Conservation (phyloP, 306 rosid species). For the Vigna reflexopilosa region DNA sequence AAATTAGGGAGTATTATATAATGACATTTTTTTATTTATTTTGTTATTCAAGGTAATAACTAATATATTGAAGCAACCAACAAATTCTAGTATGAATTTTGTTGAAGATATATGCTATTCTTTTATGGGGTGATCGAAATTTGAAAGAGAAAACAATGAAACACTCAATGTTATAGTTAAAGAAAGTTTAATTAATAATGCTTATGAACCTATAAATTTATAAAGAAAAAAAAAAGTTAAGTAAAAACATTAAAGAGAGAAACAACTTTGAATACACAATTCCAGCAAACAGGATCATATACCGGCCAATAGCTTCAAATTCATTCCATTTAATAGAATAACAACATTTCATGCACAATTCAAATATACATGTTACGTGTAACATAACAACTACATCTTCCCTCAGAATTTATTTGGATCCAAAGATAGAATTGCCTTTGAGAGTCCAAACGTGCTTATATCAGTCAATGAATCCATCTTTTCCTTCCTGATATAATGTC, state of each 20-base stretch:
- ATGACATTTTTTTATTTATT: too few relatives aligned
- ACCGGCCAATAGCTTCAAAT: neutral
- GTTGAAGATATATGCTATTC: neutral
- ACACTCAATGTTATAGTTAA: too few relatives aligned
- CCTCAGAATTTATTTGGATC: too few relatives aligned
- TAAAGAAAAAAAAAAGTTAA: too few relatives aligned
- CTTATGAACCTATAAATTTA: neutral
- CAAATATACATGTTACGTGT: neutral
- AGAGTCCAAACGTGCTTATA: too few relatives aligned
- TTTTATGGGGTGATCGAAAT: neutral
- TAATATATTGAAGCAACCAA: too few relatives aligned
- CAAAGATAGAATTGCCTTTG: too few relatives aligned
- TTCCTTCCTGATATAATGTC: slow-evolving; percentile 3
- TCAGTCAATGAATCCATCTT: neutral
- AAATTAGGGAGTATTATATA: too few relatives aligned
- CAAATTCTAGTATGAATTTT: neutral
- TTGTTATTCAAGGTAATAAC: too few relatives aligned
- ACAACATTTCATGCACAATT: slow-evolving; percentile 18
- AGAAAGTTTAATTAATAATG: too few relatives aligned
- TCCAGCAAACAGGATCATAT: neutral
- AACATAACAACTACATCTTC: neutral
- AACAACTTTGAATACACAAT: neutral
- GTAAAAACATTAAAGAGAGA: neutral
- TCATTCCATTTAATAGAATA: neutral
- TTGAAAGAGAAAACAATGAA: neutral